phyloP scores from a whole-genome alignment of 768 basidiomycete genomes.

The Suillus weaverae region DNA sequence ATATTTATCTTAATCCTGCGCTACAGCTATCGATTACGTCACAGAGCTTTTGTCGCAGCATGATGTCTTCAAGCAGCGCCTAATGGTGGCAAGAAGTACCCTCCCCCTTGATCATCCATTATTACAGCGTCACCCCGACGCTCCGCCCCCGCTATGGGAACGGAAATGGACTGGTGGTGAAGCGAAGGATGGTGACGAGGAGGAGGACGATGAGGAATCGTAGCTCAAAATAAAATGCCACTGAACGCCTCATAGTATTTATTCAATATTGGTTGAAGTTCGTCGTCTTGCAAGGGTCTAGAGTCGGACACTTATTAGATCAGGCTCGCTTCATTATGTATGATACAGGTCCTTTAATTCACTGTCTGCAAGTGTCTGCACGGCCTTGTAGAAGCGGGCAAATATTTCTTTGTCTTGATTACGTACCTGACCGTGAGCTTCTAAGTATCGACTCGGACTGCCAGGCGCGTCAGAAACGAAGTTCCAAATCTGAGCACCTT shows the following conservation, averaged over 20 bases:
- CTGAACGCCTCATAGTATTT: slow-evolving; percentile 1
- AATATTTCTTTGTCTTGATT: not conserved
- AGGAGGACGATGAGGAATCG: slow-evolving; percentile 48
- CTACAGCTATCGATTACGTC: slow-evolving; percentile 83
- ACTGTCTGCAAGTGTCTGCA: not conserved
- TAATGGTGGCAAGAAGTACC: slow-evolving; percentile 55
- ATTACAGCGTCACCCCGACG: slow-evolving; percentile 32
- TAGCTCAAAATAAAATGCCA: not conserved
- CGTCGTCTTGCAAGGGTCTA: not conserved
- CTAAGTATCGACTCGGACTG: not conserved
- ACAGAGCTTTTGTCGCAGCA: slow-evolving; percentile 64
- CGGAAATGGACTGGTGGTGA: slow-evolving; percentile 81
- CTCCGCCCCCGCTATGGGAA: slow-evolving; percentile 64
- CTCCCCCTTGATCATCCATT: slow-evolving; percentile 66
- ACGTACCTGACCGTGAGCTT: not conserved
- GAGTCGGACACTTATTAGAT: not conserved
- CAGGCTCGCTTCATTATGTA: slow-evolving; percentile 4
- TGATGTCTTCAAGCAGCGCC: slow-evolving; percentile 52
- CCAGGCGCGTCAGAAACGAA: not conserved
- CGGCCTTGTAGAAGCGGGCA: not conserved
- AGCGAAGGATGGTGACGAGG: slow-evolving; percentile 44
- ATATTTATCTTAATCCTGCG: slow-evolving; percentile 6
- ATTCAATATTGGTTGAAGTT: not conserved
- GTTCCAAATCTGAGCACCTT: not conserved
- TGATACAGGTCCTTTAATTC: not conserved